Evolutionary conservation across 768 basidiomycete genomes (phyloP), one percentile per base, ranked within the genome.

Genomic region (Panaeolus cyanescens): DNA sequence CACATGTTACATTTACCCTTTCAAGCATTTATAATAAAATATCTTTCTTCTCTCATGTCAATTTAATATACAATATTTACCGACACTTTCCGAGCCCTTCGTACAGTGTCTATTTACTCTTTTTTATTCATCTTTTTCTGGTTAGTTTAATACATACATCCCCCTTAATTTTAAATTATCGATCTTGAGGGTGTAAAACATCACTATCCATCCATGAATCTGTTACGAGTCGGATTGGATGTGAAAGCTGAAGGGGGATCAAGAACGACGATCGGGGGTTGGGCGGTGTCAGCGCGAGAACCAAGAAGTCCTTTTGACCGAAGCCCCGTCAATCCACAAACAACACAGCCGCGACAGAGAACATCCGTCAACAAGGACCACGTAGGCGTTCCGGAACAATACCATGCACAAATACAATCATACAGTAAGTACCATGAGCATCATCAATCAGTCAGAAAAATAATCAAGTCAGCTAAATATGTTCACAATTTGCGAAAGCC

Each of bases 181-280:
- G 67, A 64, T 81, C 79, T 32, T 71, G 70, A 33, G 79, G 79
- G 61, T 80, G 79, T 55, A 72, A 57, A 30, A 62, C 61, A 59
- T 73, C 73, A 50, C 62, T 62, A 54, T 79, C 78, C 28, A 66
- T 68, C 76, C 83, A 85, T 20, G 81, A 67, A 62, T 88, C 84
- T 32, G 87, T 86, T 61, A 82, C 83, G 39, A 88, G 74, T 50
- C 77, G 80, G 65, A 88, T 83, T 2, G 82, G 78, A 65, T 82
- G 80, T 33, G 74, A 71, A 62, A 85, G 72, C 64, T 83, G 80
- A 55, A 77, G 59, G 5, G 73, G 75, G 25, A 78, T 36, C 31
- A 86, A 65, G 22, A 77, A 77, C n/a, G 80, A 82, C 13, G 72
- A 71, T 30, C 79, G 74, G 15, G 74, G 74, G 62, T 79, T 77